These are phyloP conservation scores for Chrysosporium keratinophilum DNA, from an alignment of 2,329 filamentous ascomycete species.

Conservation along the genomic window DNA sequence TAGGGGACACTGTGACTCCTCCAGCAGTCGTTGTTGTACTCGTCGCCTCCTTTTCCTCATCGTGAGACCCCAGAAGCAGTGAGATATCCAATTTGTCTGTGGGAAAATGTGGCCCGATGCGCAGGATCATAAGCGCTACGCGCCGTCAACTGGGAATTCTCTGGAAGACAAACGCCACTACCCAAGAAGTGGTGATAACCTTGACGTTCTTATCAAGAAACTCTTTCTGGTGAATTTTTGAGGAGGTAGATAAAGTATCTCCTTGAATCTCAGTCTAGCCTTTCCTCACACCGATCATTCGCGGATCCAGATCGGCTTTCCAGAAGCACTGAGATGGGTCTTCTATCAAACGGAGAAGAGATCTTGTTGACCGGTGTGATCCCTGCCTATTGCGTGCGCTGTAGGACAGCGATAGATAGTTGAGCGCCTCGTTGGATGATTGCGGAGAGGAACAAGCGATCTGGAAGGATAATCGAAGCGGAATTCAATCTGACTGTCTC, in stretches of 20 bases:
- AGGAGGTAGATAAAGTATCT: not conserved
- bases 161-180: not conserved
- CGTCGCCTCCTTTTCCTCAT: constrained; percentile 17
- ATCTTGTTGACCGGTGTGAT: not conserved
- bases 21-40: constrained; percentile 10
- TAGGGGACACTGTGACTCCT: constrained; percentile 5
- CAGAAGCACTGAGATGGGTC: constrained; percentile 8
- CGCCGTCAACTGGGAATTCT: not conserved
- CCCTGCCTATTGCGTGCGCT: not conserved
- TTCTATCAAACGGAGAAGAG: not conserved
- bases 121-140: constrained; percentile 13
- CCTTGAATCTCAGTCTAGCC: not conserved
- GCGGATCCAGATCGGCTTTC: constrained; percentile 4
- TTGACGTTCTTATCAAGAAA: not conserved
- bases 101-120: constrained; percentile 14
- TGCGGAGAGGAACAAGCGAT: constrained; percentile 6
- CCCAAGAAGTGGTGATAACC: not conserved
- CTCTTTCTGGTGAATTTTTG: not conserved
- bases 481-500: constrained; percentile 8
- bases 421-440: constrained; percentile 5
- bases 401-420: constrained; percentile 3
- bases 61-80: constrained; percentile 16
- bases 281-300: constrained; percentile 9
- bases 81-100: constrained; percentile 20
- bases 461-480: constrained; percentile 8